phyloP scores from a whole-genome alignment of 768 basidiomycete species.

The Trametes punicea region DNA sequence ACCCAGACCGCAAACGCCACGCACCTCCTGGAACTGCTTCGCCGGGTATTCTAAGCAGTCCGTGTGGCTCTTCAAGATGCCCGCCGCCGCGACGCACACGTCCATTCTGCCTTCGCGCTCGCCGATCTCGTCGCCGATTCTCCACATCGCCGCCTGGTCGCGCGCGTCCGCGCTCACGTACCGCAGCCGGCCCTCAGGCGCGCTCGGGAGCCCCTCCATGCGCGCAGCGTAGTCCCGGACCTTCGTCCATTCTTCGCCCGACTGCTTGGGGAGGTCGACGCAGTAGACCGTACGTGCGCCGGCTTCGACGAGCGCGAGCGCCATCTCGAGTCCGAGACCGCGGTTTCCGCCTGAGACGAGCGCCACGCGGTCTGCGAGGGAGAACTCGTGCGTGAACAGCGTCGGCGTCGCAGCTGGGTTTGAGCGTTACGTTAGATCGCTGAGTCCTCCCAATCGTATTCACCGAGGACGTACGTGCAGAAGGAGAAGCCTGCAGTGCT shows the following conservation, averaged over 20 bases:
- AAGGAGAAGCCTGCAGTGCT: conserved; percentile 43
- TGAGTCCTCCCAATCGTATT: too few species aligned
- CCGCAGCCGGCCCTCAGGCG: conserved; percentile 40
- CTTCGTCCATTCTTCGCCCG: conserved; percentile 56
- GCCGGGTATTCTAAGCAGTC: conserved; percentile 67
- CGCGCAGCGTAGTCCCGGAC: conserved; percentile 43
- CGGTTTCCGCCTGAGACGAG: conserved; percentile 41
- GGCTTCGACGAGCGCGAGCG: conserved; percentile 66
- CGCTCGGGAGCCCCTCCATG: conserved; percentile 21
- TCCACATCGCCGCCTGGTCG: conserved; percentile 46
- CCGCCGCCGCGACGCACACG: conserved; percentile 75
- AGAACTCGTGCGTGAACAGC: conserved; percentile 28
- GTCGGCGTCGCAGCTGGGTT: conserved; percentile 23
- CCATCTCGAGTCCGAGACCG: conserved; percentile 82
- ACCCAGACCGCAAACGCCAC: neutral
- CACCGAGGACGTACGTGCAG: conserved; percentile 47
- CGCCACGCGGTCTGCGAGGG: conserved; percentile 34
- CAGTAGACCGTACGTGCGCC: conserved; percentile 68
- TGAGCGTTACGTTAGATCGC: too few species aligned
- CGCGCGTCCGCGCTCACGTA: conserved; percentile 66
- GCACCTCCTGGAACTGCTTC: conserved; percentile 59
- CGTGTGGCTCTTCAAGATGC: conserved; percentile 52
- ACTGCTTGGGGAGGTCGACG: conserved; percentile 54
- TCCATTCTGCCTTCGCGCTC: conserved; percentile 70
- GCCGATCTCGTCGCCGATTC: conserved; percentile 53